phyloP scores from a whole-genome alignment of 345 rosid species.

The Cardamine resedifolia region DNA sequence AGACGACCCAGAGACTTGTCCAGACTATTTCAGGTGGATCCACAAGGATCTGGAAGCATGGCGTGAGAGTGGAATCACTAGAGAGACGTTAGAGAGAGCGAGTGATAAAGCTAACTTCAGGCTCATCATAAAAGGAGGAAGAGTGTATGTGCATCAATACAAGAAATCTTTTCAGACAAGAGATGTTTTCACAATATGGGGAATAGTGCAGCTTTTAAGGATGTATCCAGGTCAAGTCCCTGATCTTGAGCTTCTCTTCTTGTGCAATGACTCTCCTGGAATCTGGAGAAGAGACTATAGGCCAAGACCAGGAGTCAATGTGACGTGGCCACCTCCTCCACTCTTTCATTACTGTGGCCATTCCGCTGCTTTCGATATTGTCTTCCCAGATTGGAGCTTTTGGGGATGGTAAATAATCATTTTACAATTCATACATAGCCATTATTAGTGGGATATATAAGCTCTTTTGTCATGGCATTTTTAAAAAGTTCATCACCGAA shows the following conservation, averaged over 20 bases:
- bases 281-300: constrained; percentile 34
- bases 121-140: constrained; percentile 46
- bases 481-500: too few species aligned
- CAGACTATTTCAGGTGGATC: constrained; percentile 71
- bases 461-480: too few species aligned
- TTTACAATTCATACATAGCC: not conserved
- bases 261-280: constrained; percentile 40
- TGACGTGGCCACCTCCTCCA: constrained; percentile 48
- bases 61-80: constrained; percentile 48
- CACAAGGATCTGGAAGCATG: constrained; percentile 54
- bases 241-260: constrained; percentile 63
- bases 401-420: constrained; percentile 62
- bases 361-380: constrained; percentile 40
- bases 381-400: constrained; percentile 70
- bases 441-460: not conserved
- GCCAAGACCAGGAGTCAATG: constrained; percentile 33
- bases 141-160: constrained; percentile 49
- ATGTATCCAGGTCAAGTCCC: constrained; percentile 61
- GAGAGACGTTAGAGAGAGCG: constrained; percentile 48
- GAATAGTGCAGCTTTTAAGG: constrained; percentile 63
- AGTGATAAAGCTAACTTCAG: constrained; percentile 47
- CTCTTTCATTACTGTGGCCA: constrained; percentile 61
- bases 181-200: constrained; percentile 66
- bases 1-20: constrained; percentile 38
- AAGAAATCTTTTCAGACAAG: constrained; percentile 49